phyloP scores from a whole-genome alignment of 2,329 filamentous ascomycete genomes.

The Myriosclerotinia scirpicola region DNA sequence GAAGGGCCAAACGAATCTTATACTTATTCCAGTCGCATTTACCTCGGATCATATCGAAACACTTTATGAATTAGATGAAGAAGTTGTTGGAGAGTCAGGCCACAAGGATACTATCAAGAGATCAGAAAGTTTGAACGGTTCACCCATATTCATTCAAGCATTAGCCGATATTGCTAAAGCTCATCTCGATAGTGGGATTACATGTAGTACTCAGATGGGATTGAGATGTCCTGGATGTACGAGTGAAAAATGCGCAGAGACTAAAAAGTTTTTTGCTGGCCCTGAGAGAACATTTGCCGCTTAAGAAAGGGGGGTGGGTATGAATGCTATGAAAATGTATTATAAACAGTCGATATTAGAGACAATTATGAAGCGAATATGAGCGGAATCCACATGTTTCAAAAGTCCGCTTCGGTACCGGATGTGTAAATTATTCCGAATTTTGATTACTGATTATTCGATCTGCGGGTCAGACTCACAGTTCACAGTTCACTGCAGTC shows the following conservation, averaged over 20 bases:
- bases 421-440: background rate
- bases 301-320: constrained; percentile 15
- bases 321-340: background rate
- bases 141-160: constrained; percentile 83
- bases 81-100: constrained; percentile 87
- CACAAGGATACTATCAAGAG: constrained; percentile 80
- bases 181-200: constrained; percentile 68
- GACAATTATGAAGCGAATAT: background rate
- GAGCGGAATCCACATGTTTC: background rate
- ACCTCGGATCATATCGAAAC: constrained; percentile 99
- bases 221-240: constrained; percentile 91
- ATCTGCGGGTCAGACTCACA: background rate
- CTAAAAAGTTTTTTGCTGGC: constrained; percentile 62
- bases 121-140: constrained; percentile 89
- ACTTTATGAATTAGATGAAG: constrained; percentile 87
- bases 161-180: constrained; percentile 81
- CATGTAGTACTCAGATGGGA: constrained; percentile 81
- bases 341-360: no score
- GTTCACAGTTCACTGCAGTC: background rate
- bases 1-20: constrained; percentile 86
- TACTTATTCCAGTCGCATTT: constrained; percentile 94
- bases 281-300: constrained; percentile 28
- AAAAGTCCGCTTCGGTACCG: background rate
- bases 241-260: constrained; percentile 82
- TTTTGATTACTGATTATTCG: background rate